Percentiles rank a stretch among this genome's conserved stretches.
These are phyloP conservation scores for Solanum corneliomulleri DNA, from an alignment of 257 asterid genomes.

Conservation along the genomic window DNA sequence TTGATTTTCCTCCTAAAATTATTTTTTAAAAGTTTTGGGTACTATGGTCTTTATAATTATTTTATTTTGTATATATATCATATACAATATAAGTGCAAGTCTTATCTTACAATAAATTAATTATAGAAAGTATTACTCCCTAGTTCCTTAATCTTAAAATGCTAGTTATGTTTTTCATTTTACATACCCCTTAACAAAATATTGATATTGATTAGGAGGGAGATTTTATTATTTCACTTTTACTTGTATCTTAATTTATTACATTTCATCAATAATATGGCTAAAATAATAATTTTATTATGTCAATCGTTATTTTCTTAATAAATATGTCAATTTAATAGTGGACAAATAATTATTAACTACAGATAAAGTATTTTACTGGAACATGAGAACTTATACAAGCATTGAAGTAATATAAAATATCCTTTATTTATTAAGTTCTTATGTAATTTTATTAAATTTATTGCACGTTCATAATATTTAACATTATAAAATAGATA, in stretches of 20 bases:
- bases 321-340: background rate
- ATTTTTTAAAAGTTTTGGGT: background rate
- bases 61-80: too few species aligned
- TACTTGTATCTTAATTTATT: too few species aligned
- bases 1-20: background rate
- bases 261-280: too few species aligned
- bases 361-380: background rate
- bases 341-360: too few species aligned
- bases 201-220: too few species aligned
- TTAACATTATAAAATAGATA: too few species aligned
- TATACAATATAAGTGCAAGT: background rate
- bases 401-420: background rate
- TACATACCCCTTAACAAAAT: background rate
- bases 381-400: background rate
- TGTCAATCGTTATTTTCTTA: too few species aligned
- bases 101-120: background rate
- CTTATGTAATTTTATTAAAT: too few species aligned
- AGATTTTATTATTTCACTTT: too few species aligned
- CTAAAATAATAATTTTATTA: too few species aligned
- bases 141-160: background rate
- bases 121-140: background rate
- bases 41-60: too few species aligned
- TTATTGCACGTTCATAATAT: background rate
- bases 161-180: too few species aligned
- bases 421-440: background rate